These are phyloP conservation scores for Hydnum rufescens DNA, from an alignment of 768 basidiomycete species.

Conservation along the genomic window DNA sequence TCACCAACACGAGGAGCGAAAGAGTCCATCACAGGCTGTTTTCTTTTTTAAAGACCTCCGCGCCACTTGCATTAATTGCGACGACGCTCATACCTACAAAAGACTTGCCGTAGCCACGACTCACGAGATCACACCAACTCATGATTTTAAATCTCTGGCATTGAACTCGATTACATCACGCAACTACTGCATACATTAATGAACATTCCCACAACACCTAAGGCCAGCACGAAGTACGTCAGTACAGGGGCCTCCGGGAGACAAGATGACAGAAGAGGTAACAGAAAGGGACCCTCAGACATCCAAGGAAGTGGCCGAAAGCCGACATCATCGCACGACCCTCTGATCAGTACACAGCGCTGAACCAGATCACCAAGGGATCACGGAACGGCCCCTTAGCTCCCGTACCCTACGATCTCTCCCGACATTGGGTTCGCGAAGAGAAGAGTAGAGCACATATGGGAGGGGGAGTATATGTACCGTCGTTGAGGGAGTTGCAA, in stretches of 20 bases:
- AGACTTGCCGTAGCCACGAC: background rate
- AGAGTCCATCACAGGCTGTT: too few species aligned
- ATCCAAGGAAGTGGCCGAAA: constrained; percentile 1
- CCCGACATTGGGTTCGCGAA: constrained; percentile 1
- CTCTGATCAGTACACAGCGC: background rate
- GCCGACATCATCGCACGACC: background rate
- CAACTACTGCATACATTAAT: too few species aligned
- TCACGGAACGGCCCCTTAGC: constrained; percentile 1
- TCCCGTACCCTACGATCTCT: background rate
- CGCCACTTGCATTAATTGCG: too few species aligned
- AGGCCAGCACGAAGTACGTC: too few species aligned
- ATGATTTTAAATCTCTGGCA: too few species aligned
- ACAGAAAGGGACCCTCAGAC: background rate
- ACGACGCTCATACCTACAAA: background rate
- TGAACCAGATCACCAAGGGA: background rate
- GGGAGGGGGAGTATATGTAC: constrained; percentile 1
- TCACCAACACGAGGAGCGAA: too few species aligned
- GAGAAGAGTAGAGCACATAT: background rate
- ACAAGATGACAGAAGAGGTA: background rate
- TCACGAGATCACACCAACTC: background rate
- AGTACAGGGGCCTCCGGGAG: too few species aligned
- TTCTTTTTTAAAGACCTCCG: too few species aligned
- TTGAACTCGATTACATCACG: too few species aligned
- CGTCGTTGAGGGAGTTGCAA: background rate
- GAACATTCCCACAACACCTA: too few species aligned